Percentiles rank a stretch among this genome's conserved stretches.
These are phyloP conservation scores for Sporothrix sp. DNA, from an alignment of 2,329 filamentous ascomycete genomes.

Conservation along the genomic window DNA sequence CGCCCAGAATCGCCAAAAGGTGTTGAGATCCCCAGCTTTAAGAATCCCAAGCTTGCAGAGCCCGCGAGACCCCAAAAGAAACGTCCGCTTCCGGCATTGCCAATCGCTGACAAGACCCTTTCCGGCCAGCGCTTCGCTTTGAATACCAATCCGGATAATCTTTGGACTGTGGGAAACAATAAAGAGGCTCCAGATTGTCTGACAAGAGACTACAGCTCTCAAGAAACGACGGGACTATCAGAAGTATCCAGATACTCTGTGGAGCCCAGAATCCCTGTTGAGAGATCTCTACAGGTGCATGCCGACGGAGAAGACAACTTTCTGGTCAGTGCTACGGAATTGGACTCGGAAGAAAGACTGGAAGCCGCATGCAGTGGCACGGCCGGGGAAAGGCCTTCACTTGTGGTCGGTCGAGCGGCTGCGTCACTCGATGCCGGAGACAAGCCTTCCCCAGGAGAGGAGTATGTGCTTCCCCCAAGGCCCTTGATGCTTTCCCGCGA, in stretches of 20 bases:
- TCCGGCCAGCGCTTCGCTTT: not conserved
- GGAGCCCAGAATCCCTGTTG: conserved; percentile 15
- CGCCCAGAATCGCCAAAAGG: not conserved
- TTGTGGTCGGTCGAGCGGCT: not conserved
- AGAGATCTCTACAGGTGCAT: conserved; percentile 12
- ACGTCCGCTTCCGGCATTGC: not conserved
- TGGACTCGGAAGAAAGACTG: conserved; percentile 3
- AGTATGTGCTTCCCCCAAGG: no score
- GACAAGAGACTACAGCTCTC: no score
- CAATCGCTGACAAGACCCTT: not conserved
- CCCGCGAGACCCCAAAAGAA: not conserved
- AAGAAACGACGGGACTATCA: not conserved
- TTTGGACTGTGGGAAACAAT: not conserved
- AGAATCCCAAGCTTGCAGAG: not conserved
- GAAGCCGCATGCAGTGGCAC: conserved; percentile 3
- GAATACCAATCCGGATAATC: no score
- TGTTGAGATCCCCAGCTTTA: not conserved
- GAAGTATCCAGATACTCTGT: not conserved
- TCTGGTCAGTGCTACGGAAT: conserved; percentile 6
- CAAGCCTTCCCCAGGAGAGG: no score
- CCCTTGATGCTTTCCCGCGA: no score
- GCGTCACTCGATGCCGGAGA: not conserved
- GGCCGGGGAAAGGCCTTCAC: not conserved
- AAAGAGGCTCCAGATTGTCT: not conserved
- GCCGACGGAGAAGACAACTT: conserved; percentile 7